phyloP scores from a whole-genome alignment of 352 stramenopile species.

The Pythium phragmitis region DNA sequence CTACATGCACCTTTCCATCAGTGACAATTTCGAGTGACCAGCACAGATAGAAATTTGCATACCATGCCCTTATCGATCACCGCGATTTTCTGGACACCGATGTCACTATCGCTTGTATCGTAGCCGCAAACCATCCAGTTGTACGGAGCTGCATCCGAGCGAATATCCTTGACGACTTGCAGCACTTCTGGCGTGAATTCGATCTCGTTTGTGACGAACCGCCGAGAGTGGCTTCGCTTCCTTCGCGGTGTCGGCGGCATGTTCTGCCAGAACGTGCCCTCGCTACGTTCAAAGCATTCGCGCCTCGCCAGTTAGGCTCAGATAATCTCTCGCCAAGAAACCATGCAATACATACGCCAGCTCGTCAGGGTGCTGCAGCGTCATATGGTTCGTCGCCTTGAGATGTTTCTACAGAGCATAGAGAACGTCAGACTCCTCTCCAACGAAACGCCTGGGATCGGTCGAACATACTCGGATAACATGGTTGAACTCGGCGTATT shows the following conservation, averaged over 20 bases:
- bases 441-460: neutral
- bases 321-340: too few relatives aligned
- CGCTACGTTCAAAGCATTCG: constrained; percentile 29
- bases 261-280: constrained; percentile 56
- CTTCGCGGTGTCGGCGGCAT: constrained; percentile 55
- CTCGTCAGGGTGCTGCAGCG: constrained; percentile 70
- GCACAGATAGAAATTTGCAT: neutral
- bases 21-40: neutral
- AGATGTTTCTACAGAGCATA: constrained; percentile 68
- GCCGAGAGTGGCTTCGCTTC: constrained; percentile 63
- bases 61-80: constrained; percentile 88
- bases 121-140: constrained; percentile 88
- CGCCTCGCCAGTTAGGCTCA: neutral
- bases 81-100: constrained; percentile 60
- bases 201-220: constrained; percentile 81
- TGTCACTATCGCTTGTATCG: constrained; percentile 60
- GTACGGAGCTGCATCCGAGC: constrained; percentile 72
- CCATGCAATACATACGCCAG: constrained; percentile 48
- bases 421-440: neutral
- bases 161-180: constrained; percentile 75
- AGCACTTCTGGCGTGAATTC: constrained; percentile 75
- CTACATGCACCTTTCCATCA: constrained; percentile 26
- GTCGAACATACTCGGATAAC: constrained; percentile 46
- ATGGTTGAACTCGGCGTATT: constrained; percentile 89
- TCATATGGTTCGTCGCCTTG: constrained; percentile 70